Base-by-base conservation (phyloP, 2,329 filamentous ascomycete genomes). In the Apiospora arundinis region DNA sequence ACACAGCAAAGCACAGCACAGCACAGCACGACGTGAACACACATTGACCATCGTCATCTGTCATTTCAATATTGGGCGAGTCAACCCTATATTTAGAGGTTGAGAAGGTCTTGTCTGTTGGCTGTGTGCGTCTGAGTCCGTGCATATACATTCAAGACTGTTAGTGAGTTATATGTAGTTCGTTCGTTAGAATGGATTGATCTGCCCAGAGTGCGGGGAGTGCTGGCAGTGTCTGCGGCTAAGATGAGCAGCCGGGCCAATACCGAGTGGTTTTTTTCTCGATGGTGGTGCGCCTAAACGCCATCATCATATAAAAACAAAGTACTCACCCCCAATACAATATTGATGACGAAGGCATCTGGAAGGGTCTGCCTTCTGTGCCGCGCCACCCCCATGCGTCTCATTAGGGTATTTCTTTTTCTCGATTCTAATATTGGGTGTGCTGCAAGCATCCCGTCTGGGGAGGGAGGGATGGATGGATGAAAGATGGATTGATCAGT, bases 61-160 rank as follows among this genome's bases (percentile, higher is more conserved):
- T 23, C 32, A 63, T 40, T 40, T 40, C 56, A 40, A 63, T 63
- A 40, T 40, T 40, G 56, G 18, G 21, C 37, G 32, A 63, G 18
- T 18, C 56, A 14, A 63, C 56, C 56, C 28, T 63, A 63, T 40
- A 63, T 63, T 40, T 63, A 37, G 56, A 63, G 32, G 56, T 40
- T n/a, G 21, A n/a, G 18, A 40, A 63, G 56, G 56, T 40, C 18
- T 40, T 7, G 56, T 37, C 28, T 63, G 56, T 40, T 63, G 32
- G 56, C 56, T 63, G 32, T 11, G 28, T 28, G 25, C 49, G 25
- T 56, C 23, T 28, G 49, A 23, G 56, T 40, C 56, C 21, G 56
- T 63, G 56, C 56, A 40, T 40, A 9, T 37, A 11, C 12, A 18
- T 40, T 40, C 32, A 16, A 28, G 52, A 4, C 12, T 42, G 12